These are phyloP conservation scores for Pichia sp. DNA, from an alignment of 1,139 yeast genomes.

Conservation along the genomic window DNA sequence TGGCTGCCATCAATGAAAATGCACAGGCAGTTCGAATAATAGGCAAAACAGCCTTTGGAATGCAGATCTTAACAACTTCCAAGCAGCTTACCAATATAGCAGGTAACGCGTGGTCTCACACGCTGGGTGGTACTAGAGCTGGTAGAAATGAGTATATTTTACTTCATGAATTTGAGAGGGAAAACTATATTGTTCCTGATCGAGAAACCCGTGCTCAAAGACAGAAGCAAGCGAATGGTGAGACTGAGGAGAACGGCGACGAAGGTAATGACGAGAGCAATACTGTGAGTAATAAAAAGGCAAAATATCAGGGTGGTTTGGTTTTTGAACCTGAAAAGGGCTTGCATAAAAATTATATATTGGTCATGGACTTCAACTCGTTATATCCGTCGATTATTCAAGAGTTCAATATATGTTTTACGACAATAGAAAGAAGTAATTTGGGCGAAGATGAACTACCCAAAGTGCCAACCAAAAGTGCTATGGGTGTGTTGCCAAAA, in stretches of 20 bases:
- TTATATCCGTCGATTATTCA: constrained; percentile 96
- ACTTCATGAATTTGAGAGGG: constrained; percentile 83
- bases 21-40: constrained; percentile 63
- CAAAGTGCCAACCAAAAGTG: constrained; percentile 55
- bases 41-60: constrained; percentile 73
- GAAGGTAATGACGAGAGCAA: constrained; percentile 41
- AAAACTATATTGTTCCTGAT: constrained; percentile 85
- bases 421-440: constrained; percentile 77
- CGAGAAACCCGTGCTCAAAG: constrained; percentile 57
- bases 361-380: constrained; percentile 98
- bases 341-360: constrained; percentile 76
- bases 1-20: constrained; percentile 70
- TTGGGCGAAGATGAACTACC: constrained; percentile 66
- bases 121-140: constrained; percentile 91
- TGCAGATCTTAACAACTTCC: constrained; percentile 83
- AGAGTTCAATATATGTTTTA: constrained; percentile 94
- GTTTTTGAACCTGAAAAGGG: constrained; percentile 98
- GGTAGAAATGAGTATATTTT: constrained; percentile 93
- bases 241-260: constrained; percentile 12
- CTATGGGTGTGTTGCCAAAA: constrained; percentile 82
- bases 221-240: constrained; percentile 22
- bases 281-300: constrained; percentile 59
- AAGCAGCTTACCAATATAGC: constrained; percentile 91
- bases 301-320: constrained; percentile 86
- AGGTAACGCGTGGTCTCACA: constrained; percentile 97